Evolutionary conservation across 164 flowering plant genomes (phyloP).

Genomic region (Hamamelis virginiana): DNA sequence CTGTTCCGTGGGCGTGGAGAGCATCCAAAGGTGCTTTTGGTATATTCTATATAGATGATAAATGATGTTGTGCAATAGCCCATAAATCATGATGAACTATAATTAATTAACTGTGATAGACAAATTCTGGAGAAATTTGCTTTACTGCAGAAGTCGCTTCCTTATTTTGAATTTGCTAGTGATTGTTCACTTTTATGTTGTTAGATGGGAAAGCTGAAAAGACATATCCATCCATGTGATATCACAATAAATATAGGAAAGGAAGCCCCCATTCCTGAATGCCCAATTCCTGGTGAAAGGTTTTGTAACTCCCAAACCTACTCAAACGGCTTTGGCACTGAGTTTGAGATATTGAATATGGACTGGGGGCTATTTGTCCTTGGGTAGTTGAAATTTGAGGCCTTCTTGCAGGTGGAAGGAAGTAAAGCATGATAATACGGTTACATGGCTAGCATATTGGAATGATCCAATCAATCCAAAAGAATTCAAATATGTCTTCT

Average conservation of each 20-base stretch:
- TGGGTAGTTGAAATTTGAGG: not conserved
- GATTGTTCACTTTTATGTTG: constrained; percentile 6
- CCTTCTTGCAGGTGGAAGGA: constrained; percentile 84
- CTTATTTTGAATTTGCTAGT: constrained; percentile 9
- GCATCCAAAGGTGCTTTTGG: constrained; percentile 84
- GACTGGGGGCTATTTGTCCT: not conserved
- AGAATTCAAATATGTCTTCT: constrained; percentile 93
- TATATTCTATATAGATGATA: not conserved
- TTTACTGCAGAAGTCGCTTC: too few species aligned
- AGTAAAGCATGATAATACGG: constrained; percentile 94
- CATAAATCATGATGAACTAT: too few species aligned
- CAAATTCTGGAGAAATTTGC: too few species aligned
- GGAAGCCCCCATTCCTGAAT: constrained; percentile 88
- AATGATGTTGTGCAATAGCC: too few species aligned
- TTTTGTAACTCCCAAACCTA: constrained; percentile 12
- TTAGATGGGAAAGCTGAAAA: constrained; percentile 97
- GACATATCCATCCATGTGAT: constrained; percentile 81
- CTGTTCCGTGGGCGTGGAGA: constrained; percentile 99
- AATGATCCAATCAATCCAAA: constrained; percentile 92
- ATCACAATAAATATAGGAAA: constrained; percentile 95
- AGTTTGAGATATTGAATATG: not conserved
- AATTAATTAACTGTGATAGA: too few species aligned
- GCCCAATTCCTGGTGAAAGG: constrained; percentile 97
- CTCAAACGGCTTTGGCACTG: too few species aligned
- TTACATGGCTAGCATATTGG: constrained; percentile 99